Percentiles rank a stretch among this genome's conserved stretches.
Conservation (phyloP, 2,329 filamentous ascomycete species). For the Colletotrichum australisinense region DNA sequence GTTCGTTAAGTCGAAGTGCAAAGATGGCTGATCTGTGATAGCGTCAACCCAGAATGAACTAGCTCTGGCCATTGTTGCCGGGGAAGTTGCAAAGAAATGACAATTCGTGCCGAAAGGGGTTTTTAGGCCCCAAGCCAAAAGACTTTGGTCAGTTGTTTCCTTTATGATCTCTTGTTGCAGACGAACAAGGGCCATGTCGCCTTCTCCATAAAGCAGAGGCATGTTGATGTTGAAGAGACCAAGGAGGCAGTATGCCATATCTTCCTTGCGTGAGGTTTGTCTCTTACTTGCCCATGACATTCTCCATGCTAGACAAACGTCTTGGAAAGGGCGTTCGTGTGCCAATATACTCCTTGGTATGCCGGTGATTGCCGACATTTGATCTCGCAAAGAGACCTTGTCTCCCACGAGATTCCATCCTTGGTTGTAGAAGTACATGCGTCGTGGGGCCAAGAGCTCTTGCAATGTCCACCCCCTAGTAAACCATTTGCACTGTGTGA, state of each 20-base stretch:
- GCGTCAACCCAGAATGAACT: too few species aligned
- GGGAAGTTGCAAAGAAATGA: too few species aligned
- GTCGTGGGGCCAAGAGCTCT: too few species aligned
- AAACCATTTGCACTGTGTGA: too few species aligned
- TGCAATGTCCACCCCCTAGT: too few species aligned
- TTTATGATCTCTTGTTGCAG: constrained; percentile 42
- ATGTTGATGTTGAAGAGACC: neutral
- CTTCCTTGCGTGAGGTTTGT: neutral
- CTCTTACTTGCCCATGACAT: constrained; percentile 25
- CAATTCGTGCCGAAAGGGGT: too few species aligned
- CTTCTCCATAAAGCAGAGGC: neutral
- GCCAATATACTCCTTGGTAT: constrained; percentile 35
- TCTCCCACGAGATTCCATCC: too few species aligned
- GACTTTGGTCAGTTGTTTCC: constrained; percentile 24
- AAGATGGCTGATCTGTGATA: too few species aligned
- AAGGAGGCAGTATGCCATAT: neutral
- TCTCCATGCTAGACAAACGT: constrained; percentile 35
- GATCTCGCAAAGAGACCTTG: constrained; percentile 5
- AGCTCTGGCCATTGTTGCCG: too few species aligned
- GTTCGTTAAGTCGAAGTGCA: too few species aligned
- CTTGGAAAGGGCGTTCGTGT: neutral
- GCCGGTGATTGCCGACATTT: constrained; percentile 43
- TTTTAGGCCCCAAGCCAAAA: too few species aligned
- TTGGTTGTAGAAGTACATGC: too few species aligned
- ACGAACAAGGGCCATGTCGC: constrained; percentile 37